Evolutionary conservation across 1,284 basidiomycete genomes (phyloP).

Genomic region (Heimioporus retisporus): DNA sequence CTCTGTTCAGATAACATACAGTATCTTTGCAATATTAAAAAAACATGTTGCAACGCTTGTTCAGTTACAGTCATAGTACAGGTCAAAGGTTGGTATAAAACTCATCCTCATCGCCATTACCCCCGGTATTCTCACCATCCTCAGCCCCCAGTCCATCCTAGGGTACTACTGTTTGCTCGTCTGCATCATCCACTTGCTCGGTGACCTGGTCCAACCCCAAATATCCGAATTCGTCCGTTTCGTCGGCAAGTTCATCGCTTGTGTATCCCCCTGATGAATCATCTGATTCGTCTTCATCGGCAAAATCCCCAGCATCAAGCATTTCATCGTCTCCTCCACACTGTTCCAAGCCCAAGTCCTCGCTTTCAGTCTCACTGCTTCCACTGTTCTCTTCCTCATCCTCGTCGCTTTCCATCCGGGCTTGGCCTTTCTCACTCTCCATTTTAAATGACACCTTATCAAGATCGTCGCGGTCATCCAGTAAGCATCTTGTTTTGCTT

Average conservation of each 20-base stretch:
- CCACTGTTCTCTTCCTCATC: too few species aligned
- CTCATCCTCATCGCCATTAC: neutral
- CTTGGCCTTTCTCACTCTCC: neutral
- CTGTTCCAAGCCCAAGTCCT: too few species aligned
- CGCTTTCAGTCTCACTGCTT: too few species aligned
- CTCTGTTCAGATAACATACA: too few species aligned
- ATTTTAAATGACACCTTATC: neutral
- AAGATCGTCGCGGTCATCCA: conserved; percentile 9
- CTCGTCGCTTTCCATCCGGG: too few species aligned
- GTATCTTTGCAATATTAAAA: too few species aligned
- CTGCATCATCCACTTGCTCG: neutral
- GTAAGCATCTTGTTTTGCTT: conserved; percentile 4
- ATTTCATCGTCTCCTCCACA: too few species aligned
- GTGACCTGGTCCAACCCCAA: conserved; percentile 7
- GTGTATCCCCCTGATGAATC: neutral
- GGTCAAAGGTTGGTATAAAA: neutral
- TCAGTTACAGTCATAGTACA: too few species aligned
- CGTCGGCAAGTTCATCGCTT: neutral
- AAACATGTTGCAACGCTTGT: too few species aligned
- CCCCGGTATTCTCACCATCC: neutral
- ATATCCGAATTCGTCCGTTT: conserved; percentile 8
- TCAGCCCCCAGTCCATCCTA: neutral
- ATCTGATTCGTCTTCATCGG: neutral
- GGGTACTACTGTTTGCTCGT: neutral
- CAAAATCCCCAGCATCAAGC: too few species aligned